Evolutionary conservation across 805 yeast genomes (phyloP).

Genomic region (Candida patagonica): DNA sequence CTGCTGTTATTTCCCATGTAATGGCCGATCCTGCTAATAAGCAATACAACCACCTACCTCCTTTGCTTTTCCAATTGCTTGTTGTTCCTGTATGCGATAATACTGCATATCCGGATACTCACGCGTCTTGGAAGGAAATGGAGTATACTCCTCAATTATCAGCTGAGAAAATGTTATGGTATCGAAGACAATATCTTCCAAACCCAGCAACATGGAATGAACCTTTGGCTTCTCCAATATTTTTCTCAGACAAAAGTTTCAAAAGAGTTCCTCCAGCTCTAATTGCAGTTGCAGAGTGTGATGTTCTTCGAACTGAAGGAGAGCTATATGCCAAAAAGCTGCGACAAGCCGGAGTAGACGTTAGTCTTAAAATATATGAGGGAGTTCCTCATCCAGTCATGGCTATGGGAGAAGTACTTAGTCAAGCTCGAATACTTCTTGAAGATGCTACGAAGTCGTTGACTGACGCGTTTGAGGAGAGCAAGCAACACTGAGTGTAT

Average conservation of each 20-base stretch:
- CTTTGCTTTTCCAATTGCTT: constrained; percentile 32
- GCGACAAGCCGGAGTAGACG: constrained; percentile 27
- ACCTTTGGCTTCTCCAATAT: constrained; percentile 36
- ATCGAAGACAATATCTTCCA: constrained; percentile 34
- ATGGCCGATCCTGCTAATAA: constrained; percentile 21
- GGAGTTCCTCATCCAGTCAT: constrained; percentile 42
- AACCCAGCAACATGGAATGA: constrained; percentile 22
- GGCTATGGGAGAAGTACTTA: constrained; percentile 37
- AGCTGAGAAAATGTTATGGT: constrained; percentile 39
- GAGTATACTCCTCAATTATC: constrained; percentile 32
- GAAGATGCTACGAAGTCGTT: constrained; percentile 8
- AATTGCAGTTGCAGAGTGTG: constrained; percentile 37
- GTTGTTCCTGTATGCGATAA: constrained; percentile 27
- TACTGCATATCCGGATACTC: constrained; percentile 29
- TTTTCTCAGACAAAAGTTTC: constrained; percentile 34
- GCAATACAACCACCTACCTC: constrained; percentile 24
- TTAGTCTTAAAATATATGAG: constrained; percentile 22
- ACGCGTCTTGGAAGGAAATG: constrained; percentile 30
- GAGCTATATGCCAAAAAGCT: constrained; percentile 35
- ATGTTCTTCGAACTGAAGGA: constrained; percentile 37
- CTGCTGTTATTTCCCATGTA: constrained; percentile 23
- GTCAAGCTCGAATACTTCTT: constrained; percentile 11
- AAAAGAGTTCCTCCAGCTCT: constrained; percentile 33
- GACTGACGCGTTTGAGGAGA: background rate
- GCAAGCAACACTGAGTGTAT: too few relatives aligned